Percentiles rank a stretch among this genome's conserved stretches.
phyloP scores from a whole-genome alignment of 108 stramenopile species.

The Ochromonas danica region DNA sequence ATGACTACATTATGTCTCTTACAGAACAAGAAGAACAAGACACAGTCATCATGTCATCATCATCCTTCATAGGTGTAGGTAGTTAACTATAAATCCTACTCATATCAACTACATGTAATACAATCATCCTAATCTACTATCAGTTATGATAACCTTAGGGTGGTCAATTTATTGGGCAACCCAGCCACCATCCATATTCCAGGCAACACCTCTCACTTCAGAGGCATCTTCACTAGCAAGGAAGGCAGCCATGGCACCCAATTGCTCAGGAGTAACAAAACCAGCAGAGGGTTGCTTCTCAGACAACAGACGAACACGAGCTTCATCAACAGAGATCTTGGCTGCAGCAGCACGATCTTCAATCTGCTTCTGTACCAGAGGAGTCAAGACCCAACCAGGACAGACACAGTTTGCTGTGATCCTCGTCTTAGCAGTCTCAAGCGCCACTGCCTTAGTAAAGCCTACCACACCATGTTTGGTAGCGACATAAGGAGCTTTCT shows the following conservation, averaged over 20 bases:
- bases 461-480: slow-evolving; percentile 73
- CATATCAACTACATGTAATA: too few species aligned
- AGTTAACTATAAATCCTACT: too few species aligned
- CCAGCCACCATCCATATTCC: slow-evolving; percentile 37
- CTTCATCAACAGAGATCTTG: not conserved
- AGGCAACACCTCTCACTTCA: slow-evolving; percentile 33
- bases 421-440: slow-evolving; percentile 69
- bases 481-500: slow-evolving; percentile 51
- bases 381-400: slow-evolving; percentile 67
- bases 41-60: too few species aligned
- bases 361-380: slow-evolving; percentile 59
- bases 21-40: too few species aligned
- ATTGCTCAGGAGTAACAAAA: slow-evolving; percentile 20
- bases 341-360: slow-evolving; percentile 5
- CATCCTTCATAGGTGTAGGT: too few species aligned
- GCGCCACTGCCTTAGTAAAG: slow-evolving; percentile 66
- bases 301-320: not conserved
- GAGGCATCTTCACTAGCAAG: not conserved
- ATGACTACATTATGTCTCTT: too few species aligned
- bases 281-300: slow-evolving; percentile 30
- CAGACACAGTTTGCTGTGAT: slow-evolving; percentile 69
- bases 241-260: slow-evolving; percentile 12
- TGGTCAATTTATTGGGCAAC: slow-evolving; percentile 24
- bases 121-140: too few species aligned
- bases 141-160: too few species aligned